A percentile compares a stretch with the other conserved stretches of the same genome.
Conservation (phyloP, 2,329 filamentous ascomycete genomes). For the Magnaporthiopsis rhizophila region DNA sequence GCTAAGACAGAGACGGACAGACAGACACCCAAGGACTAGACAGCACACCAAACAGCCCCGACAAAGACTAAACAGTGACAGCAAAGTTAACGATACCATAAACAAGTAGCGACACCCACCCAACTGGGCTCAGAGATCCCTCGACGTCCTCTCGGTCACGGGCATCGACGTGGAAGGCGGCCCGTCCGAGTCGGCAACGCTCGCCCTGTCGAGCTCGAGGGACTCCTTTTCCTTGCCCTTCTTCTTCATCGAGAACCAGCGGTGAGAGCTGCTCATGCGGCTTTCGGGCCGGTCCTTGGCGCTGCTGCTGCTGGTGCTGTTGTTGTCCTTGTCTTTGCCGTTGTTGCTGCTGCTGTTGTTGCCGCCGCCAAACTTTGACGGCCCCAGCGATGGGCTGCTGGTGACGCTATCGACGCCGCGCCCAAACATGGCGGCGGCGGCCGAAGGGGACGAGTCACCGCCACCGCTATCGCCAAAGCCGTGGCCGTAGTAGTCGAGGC, state of each 20-base stretch:
- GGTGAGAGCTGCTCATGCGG: conserved; percentile 6
- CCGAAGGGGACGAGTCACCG: conserved; percentile 19
- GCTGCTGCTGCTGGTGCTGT: background rate
- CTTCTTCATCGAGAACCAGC: conserved; percentile 52
- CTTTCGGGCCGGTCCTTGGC: conserved; percentile 26
- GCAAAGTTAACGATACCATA: background rate
- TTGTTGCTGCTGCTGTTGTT: conserved; percentile 12
- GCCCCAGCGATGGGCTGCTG: conserved; percentile 48
- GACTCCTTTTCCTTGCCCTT: conserved; percentile 51
- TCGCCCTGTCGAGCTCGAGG: conserved; percentile 39
- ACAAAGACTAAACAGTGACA: background rate
- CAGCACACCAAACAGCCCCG: background rate
- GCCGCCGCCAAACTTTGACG: conserved; percentile 30
- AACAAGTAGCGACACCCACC: background rate
- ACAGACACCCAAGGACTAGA: background rate
- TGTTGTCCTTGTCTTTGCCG: conserved; percentile 24
- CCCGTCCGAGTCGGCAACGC: conserved; percentile 1
- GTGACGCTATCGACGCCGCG: conserved; percentile 48
- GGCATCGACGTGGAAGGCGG: background rate
- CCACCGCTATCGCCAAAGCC: background rate
- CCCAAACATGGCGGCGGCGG: conserved; percentile 34
- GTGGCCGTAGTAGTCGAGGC: conserved; percentile 19
- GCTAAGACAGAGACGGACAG: background rate
- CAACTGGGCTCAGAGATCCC: background rate
- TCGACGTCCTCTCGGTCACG: background rate